phyloP scores from a whole-genome alignment of 2,329 filamentous ascomycete species.

The Fonsecaea multimorphosa region DNA sequence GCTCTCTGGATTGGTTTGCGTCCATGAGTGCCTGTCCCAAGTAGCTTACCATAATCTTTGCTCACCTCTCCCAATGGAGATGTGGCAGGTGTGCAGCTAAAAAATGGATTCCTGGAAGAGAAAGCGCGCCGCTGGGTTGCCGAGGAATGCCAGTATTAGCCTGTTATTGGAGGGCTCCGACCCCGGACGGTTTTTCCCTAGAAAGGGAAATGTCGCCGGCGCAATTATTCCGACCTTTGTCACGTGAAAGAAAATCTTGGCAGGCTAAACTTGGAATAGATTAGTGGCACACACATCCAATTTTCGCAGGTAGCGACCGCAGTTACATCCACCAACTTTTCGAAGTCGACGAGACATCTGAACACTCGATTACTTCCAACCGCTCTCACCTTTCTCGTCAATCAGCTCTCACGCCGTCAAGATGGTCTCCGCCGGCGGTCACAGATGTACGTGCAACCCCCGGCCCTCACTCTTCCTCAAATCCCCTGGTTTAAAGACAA shows the following conservation, averaged over 20 bases:
- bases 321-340: conserved; percentile 10
- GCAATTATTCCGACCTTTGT: background rate
- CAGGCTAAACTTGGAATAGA: conserved; percentile 12
- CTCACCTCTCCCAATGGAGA: background rate
- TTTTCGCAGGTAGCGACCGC: conserved; percentile 24
- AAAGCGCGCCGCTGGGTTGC: conserved; percentile 12
- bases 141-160: conserved; percentile 9
- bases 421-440: conserved; percentile 87
- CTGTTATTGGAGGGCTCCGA: conserved; percentile 3
- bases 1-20: conserved; percentile 20
- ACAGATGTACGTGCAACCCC: conserved; percentile 70
- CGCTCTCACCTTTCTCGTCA: conserved; percentile 44
- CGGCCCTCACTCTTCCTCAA: background rate
- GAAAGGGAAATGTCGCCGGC: background rate
- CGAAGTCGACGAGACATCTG: conserved; percentile 42
- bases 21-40: background rate
- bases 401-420: conserved; percentile 58
- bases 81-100: background rate
- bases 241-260: conserved; percentile 31
- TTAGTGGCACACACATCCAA: conserved; percentile 33
- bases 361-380: conserved; percentile 50
- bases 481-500: background rate
- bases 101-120: conserved; percentile 13
- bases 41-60: conserved; percentile 12
- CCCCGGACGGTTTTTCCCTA: background rate